Evolutionary conservation across 2,329 filamentous ascomycete genomes (phyloP), one percentile per base, ranked within the genome.

Genomic region (Thelonectria olida): DNA sequence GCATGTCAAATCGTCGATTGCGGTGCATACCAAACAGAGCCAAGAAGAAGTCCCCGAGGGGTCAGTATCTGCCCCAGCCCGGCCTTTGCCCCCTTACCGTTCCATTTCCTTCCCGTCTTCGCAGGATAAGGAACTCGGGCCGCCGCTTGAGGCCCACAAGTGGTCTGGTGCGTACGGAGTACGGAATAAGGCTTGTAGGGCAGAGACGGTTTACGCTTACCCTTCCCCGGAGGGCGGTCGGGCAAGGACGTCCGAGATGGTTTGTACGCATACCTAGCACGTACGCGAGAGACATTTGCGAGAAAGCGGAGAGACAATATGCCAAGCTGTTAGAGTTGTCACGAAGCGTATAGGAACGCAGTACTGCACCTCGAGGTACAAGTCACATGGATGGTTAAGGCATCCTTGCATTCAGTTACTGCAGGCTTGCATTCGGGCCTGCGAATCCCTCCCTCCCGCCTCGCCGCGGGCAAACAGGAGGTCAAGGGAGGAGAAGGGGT

Each of bases 391-490:
- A 22, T 41, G 3, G 31, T 20, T 25, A 31, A 36, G 52, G 20
- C 52, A 52, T 6, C 39, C 47, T 34, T 55, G 52, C 39, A 51
- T 52, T 17, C 19, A 8, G 22, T 53, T 22, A 22, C 50, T 27
- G 65, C 57, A 52, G 62, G 48, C 58, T 41, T 58, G 63, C 55
- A 64, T 41, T 44, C 44, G 45, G 49, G 50, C 17, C 28, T 39
- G 39, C 51, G 42, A 51, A 48, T 63, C 47, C 36, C 58, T 31
- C 61, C 57, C 60, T 63, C 58, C 61, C 61, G 64, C 56, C 60
- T 67, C 67, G 61, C 64, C 64, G 58, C 63, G 55, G 54, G 45
- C 41, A 42, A 68, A 39, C 41, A 28, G 34, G 17, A 61, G 50
- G 53, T 49, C 53, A 42, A 41, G 59, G 59, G 62, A 56, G 13